Conservation (phyloP, 768 basidiomycete species). For the Rhizopogon sp. region DNA sequence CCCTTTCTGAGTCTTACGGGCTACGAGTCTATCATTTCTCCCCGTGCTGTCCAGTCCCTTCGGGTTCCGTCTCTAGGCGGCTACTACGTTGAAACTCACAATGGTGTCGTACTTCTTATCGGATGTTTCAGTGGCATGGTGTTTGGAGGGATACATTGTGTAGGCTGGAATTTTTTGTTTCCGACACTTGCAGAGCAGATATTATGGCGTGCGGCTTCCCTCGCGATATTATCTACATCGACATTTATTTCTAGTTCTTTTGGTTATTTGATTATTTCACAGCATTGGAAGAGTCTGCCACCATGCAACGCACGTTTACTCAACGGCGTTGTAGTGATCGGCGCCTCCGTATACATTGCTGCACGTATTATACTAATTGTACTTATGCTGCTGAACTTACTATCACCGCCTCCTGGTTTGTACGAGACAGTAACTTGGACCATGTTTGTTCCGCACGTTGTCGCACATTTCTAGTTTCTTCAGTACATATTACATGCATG, state of each 20-base stretch:
- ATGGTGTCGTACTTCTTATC: not conserved
- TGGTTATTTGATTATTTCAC: not conserved
- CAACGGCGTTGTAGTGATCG: no score
- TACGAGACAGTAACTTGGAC: slow-evolving; percentile 14
- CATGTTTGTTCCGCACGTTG: slow-evolving; percentile 4
- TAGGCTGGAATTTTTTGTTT: slow-evolving; percentile 18
- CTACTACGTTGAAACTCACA: not conserved
- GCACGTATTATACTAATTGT: slow-evolving; percentile 10
- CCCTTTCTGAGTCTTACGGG: not conserved
- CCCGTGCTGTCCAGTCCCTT: not conserved
- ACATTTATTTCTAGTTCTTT: not conserved
- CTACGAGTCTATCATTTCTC: not conserved
- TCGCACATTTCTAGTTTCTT: not conserved
- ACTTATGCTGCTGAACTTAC: slow-evolving; percentile 4
- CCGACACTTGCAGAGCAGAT: slow-evolving; percentile 9
- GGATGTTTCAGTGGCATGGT: slow-evolving; percentile 6
- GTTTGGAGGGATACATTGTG: slow-evolving; percentile 24
- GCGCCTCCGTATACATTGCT: slow-evolving; percentile 2
- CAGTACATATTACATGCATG: no score
- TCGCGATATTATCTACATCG: slow-evolving; percentile 5
- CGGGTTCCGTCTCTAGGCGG: not conserved
- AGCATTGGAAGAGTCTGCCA: no score
- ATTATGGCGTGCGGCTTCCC: slow-evolving; percentile 17
- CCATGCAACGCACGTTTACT: no score
- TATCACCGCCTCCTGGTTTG: slow-evolving; percentile 5